phyloP scores from a whole-genome alignment of 1,139 yeast genomes.

The Insectozyma bohioensis region DNA sequence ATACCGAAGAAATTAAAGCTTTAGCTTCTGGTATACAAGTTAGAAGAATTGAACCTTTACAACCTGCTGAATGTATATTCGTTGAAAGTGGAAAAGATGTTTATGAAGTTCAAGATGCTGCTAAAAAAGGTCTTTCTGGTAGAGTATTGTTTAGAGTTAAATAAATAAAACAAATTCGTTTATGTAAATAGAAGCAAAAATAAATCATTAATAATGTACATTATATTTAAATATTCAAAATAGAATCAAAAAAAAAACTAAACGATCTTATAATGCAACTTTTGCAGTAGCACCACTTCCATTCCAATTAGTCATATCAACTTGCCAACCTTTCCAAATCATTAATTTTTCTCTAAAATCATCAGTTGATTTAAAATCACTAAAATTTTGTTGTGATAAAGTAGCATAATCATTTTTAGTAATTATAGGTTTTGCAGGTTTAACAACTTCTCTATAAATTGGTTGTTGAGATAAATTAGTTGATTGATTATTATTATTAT shows the following conservation, averaged over 20 bases:
- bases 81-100: constrained; percentile 46
- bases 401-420: constrained; percentile 38
- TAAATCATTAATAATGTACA: no score
- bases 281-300: constrained; percentile 22
- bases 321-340: constrained; percentile 83
- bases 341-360: constrained; percentile 43
- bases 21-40: constrained; percentile 77
- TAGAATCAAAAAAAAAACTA: no score
- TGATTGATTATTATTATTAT: neutral
- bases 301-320: constrained; percentile 83
- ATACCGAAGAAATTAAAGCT: constrained; percentile 62
- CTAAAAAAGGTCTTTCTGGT: constrained; percentile 69
- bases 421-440: constrained; percentile 36
- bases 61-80: constrained; percentile 87
- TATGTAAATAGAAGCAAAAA: constrained; percentile 11
- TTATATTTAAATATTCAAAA: neutral
- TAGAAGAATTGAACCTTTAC: constrained; percentile 74
- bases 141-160: constrained; percentile 80
- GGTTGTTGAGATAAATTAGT: constrained; percentile 1
- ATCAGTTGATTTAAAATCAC: constrained; percentile 20
- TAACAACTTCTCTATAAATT: constrained; percentile 10
- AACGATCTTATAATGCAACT: constrained; percentile 20
- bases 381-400: constrained; percentile 27
- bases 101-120: constrained; percentile 82
- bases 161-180: constrained; percentile 30